A percentile compares a stretch with the other conserved stretches of the same genome.
These are phyloP conservation scores for Cercophora scortea DNA, from an alignment of 495 filamentous ascomycete species.

Conservation along the genomic window DNA sequence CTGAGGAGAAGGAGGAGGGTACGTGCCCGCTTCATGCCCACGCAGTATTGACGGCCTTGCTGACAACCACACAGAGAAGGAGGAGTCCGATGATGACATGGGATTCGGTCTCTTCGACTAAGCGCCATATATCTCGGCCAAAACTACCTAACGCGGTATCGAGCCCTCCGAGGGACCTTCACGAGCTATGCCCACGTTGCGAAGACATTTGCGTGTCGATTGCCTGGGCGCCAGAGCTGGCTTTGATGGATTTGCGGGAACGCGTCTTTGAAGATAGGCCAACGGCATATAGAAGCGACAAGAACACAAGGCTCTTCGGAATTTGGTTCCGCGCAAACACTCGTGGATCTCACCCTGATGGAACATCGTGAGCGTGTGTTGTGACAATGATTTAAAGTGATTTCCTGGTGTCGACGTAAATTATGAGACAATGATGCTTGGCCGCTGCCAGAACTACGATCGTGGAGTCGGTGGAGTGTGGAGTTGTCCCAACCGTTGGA, in stretches of 20 bases:
- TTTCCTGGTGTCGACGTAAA: neutral
- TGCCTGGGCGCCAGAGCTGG: slow-evolving; percentile 10
- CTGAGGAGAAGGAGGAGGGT: slow-evolving; percentile 70
- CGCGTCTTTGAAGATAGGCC: slow-evolving; percentile 2
- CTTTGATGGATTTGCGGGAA: slow-evolving; percentile 8
- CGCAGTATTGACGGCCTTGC: slow-evolving; percentile 9
- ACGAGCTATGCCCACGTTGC: slow-evolving; percentile 9
- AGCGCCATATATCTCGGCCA: slow-evolving; percentile 17
- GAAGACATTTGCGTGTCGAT: slow-evolving; percentile 4
- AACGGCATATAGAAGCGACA: slow-evolving; percentile 16
- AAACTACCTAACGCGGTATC: slow-evolving; percentile 4
- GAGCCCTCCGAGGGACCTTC: slow-evolving; percentile 17
- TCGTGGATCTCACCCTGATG: too few relatives aligned
- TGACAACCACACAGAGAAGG: slow-evolving; percentile 41
- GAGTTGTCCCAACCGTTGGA: neutral
- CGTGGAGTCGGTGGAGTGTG: neutral
- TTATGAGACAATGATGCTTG: neutral
- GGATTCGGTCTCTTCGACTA: slow-evolving; percentile 99
- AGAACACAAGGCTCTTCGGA: slow-evolving; percentile 19
- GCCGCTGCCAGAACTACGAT: neutral
- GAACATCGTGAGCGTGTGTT: too few relatives aligned
- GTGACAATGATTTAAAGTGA: neutral
- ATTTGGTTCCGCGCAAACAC: neutral
- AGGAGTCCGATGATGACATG: slow-evolving; percentile 99
- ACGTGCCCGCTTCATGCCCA: slow-evolving; percentile 11